Base-by-base conservation (phyloP, 352 stramenopile genomes). In the Thalassiosira mediterranea region DNA sequence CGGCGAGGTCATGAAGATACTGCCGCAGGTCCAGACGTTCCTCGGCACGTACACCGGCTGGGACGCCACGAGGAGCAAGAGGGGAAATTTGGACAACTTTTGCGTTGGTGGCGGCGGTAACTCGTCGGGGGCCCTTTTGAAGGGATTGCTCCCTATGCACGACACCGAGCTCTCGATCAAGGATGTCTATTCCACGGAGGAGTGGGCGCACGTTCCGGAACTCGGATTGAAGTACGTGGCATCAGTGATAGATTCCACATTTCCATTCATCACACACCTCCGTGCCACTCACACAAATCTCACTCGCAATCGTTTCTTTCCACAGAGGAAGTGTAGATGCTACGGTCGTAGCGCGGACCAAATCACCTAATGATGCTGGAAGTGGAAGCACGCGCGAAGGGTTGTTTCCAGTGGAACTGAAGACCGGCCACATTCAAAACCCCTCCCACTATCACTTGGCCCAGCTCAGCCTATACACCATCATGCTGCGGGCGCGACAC, bases 341-440 rank as follows among this genome's bases (percentile, higher is more conserved):
- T 29, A 87, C 74, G 4, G 42, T 84, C 19, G 29, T 69, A 15
- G 64, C 75, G 2, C 44, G 59, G 11, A 84, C 53, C 0, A 83
- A 74, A 48, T 44, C 65, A n/a, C 47, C 51, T 13, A 59, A 26
- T 61, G 0, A 31, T 67, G 4, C 0, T 5, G 11, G 37, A 19
- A 21, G 17, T 58, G 2, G 42, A 34, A 3, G 1, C 38, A 4
- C 29, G 54, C 67, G 66, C 58, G 48, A 74, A 38, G 42, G 40
- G n/a, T 60, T 90, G 19, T 78, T 92, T 59, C 63, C 76, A 26
- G 37, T 94, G 25, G 86, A 94, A 61, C 65, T 94, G 19, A 94
- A 94, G 62, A 94, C 88, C 38, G 87, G 87, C 23, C 79, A 92
- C 64, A 81, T 77, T 42, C 84, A 91, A 72, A 87, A 74, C 26